Base-by-base conservation (phyloP, 257 asterid species). In the Gentiana straminea region DNA sequence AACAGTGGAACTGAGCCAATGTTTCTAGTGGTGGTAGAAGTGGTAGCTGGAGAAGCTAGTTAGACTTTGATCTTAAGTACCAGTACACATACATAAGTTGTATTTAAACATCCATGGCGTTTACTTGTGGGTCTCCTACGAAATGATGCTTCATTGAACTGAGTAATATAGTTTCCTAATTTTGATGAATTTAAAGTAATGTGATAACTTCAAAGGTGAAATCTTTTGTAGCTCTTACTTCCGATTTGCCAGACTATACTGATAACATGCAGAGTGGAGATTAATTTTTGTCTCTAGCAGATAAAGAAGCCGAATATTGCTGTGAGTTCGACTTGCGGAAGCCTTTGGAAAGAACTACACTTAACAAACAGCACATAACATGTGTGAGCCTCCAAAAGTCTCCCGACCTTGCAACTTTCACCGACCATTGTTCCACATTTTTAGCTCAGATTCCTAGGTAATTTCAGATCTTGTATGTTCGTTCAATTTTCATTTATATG, bases 311-410 rank as follows among this genome's bases (percentile, higher is more conserved):
- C 59, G 95, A 81, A 62, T 88, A 78, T 61, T 83, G 94, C 82
- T 73, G 72, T 67, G 94, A 85, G 51, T 92, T 92, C 64, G 94
- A 92, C 78, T 65, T 92, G 79, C 79, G 93, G 78, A 92, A 81
- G 83, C 97, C 98, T 60, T 66, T 92, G 33, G 94, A 83, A 67
- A 80, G 98, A 69, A 97, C 80, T 60, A 69, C 75, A 65, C 77
- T 78, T 55, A 81, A 55, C 67, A 93, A 93, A 53, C 78, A 66
- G 46, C 77, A 33, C 57, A 75, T 92, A 61, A 84, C 75, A 49
- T 85, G 97, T 65, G 59, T 88, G 65, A 85, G 89, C 76, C 90
- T 92, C 61, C 80, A 64, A 43, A 72, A 77, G 60, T 83, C 84
- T 68, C 73, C 81, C 9, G 82, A 77, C 76, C 91, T 88, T 65